Evolutionary conservation across 495 filamentous ascomycete genomes (phyloP).

Genomic region (Collariella sp.): DNA sequence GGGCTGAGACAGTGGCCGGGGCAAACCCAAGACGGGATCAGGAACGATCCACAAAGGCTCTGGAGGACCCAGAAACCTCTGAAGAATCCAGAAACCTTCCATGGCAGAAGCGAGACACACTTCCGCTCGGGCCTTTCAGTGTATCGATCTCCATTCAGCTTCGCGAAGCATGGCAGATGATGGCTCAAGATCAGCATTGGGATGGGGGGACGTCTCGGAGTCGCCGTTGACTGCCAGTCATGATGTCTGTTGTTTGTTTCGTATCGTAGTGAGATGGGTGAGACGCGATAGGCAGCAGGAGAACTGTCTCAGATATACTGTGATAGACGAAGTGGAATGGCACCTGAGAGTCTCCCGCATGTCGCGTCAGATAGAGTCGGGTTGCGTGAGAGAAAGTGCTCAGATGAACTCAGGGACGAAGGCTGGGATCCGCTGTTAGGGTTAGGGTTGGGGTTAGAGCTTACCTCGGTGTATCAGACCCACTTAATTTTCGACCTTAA

Average conservation of each 20-base stretch:
- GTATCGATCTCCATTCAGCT: background rate
- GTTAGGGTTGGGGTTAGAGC: too few species aligned
- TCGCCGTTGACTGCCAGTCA: background rate
- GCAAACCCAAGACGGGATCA: background rate
- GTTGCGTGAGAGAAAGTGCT: background rate
- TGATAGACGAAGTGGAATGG: background rate
- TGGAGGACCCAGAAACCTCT: background rate
- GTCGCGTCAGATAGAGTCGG: background rate
- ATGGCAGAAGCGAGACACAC: background rate
- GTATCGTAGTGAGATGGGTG: background rate
- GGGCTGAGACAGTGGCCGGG: background rate
- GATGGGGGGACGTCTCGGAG: constrained; percentile 9
- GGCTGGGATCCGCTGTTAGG: too few species aligned
- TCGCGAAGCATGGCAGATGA: background rate
- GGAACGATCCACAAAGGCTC: background rate
- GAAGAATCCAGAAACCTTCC: constrained; percentile 6
- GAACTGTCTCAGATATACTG: background rate
- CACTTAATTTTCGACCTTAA: background rate
- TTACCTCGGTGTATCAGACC: background rate
- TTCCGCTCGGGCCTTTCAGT: background rate
- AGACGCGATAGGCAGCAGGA: background rate
- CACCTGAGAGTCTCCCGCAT: background rate
- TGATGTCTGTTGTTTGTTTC: background rate
- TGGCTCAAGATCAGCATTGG: background rate
- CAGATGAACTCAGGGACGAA: too few species aligned